Percentiles rank a stretch among this genome's conserved stretches.
phyloP scores from a whole-genome alignment of 345 rosid species.

The Pelargonium nanum region DNA sequence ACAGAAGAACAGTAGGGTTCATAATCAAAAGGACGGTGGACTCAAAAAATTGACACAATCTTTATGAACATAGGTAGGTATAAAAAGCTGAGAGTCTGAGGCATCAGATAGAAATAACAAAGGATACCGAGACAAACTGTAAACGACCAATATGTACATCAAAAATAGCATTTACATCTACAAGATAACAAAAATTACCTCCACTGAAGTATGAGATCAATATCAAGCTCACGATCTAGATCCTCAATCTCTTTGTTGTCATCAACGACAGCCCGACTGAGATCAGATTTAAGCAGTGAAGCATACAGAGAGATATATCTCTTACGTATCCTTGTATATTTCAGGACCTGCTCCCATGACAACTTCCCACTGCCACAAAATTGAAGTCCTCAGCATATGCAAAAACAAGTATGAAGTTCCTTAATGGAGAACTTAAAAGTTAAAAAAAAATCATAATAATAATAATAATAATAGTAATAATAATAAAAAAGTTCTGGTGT shows the following conservation, averaged over 20 bases:
- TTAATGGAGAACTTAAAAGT: too few relatives aligned
- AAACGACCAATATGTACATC: not conserved
- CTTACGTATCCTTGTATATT: constrained; percentile 70
- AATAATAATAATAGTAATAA: too few relatives aligned
- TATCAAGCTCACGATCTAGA: constrained; percentile 76
- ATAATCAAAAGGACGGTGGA: not conserved
- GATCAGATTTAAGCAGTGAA: constrained; percentile 75
- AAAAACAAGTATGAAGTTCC: not conserved
- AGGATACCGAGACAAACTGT: not conserved
- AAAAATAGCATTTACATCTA: not conserved
- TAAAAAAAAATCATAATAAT: too few relatives aligned
- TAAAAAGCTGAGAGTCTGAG: not conserved
- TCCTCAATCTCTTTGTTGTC: constrained; percentile 73
- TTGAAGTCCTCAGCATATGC: constrained; percentile 17
- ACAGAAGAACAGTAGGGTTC: not conserved
- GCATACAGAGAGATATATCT: constrained; percentile 81
- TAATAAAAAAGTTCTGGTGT: too few relatives aligned
- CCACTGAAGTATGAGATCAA: constrained; percentile 91
- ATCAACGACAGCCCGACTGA: constrained; percentile 45
- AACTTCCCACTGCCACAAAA: constrained; percentile 75
- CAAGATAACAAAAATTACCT: constrained; percentile 38
- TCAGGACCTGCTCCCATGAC: constrained; percentile 86
- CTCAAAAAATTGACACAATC: not conserved
- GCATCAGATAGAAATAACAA: too few relatives aligned
- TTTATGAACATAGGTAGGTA: not conserved